Evolutionary conservation across 371 early-diverging fungal genomes (phyloP), one percentile per base, ranked within the genome.

Genomic region (Syncephalastrum contaminatum): DNA sequence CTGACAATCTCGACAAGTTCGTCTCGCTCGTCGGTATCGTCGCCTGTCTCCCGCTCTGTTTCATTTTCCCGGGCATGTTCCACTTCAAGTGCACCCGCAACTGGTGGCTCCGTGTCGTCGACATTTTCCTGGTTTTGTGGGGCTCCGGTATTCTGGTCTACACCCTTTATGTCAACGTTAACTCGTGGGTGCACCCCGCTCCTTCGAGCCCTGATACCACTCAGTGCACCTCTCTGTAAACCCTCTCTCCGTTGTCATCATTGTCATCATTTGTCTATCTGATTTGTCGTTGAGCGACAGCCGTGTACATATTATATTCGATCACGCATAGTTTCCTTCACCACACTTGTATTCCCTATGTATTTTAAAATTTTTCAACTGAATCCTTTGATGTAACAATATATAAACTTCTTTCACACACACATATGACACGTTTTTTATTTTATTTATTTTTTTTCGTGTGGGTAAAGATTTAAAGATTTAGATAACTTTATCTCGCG

Each of bases 11-110:
- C 46, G 87, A 89, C 71, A 85, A 85, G 55, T 83, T 91, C 51
- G 91, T 91, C 10, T 79, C 84, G 14, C 73, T 89, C 10, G 78
- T 81, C 7, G 79, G 79, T 15, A 67, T 68, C 15, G 64, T 77
- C 7, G 77, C 77, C 7, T 81, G 82, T 48, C 70, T 76, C 51
- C 83, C 84, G 2, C 54, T 84, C 21, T 76, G 82, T 59, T 90
- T 90, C 60, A 86, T 90, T 48, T 90, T 88, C 70, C 91, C 89
- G 6, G 69, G 87, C 56, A 58, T 90, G 61, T 88, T 91, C 74
- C 88, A 89, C 64, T 74, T 60, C 70, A 83, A 72, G 62, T 63
- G 69, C 8, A 66, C 80, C 20, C 62, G 60, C 56, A 60, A 56
- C n/a, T 41, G 58, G 36, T 58, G 63, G 54, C 44, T 43, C 24